A percentile compares a stretch with the other conserved stretches of the same genome.
These are phyloP conservation scores for Neurospora africana DNA, from an alignment of 495 filamentous ascomycete species.

Conservation along the genomic window DNA sequence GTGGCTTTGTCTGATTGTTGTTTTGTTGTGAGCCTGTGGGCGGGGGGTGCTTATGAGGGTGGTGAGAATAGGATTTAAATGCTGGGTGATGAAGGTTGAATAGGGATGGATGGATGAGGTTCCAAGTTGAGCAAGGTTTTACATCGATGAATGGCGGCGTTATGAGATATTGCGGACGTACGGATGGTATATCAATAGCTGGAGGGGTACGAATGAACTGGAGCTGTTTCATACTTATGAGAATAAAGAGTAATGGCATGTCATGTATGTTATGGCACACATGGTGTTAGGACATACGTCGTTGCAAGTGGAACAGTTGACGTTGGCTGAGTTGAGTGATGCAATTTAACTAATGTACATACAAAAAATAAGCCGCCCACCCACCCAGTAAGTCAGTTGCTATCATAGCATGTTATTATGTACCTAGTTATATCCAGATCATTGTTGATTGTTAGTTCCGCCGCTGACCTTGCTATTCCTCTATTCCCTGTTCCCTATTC, in stretches of 20 bases:
- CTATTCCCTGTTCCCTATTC: too few species aligned
- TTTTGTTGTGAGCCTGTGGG: constrained; percentile 43
- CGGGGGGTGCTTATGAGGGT: background rate
- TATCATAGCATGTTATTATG: too few species aligned
- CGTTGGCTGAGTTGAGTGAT: background rate
- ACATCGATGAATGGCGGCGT: background rate
- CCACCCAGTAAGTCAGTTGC: too few species aligned
- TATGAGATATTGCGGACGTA: background rate
- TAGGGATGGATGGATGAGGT: background rate
- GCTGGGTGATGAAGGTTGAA: background rate
- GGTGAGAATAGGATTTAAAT: background rate
- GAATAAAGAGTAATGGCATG: background rate
- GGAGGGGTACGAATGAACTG: background rate
- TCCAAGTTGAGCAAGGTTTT: background rate
- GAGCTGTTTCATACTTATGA: background rate
- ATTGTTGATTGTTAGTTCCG: too few species aligned
- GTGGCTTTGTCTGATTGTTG: constrained; percentile 76
- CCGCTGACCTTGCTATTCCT: background rate
- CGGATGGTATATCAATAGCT: background rate
- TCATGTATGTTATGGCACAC: background rate
- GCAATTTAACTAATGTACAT: background rate
- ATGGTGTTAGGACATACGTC: background rate
- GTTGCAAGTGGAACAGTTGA: background rate
- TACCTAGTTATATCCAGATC: too few species aligned
- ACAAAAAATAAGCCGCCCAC: background rate